Evolutionary conservation across 1,284 basidiomycete species (phyloP).

Genomic region (Golubevia pallescens): DNA sequence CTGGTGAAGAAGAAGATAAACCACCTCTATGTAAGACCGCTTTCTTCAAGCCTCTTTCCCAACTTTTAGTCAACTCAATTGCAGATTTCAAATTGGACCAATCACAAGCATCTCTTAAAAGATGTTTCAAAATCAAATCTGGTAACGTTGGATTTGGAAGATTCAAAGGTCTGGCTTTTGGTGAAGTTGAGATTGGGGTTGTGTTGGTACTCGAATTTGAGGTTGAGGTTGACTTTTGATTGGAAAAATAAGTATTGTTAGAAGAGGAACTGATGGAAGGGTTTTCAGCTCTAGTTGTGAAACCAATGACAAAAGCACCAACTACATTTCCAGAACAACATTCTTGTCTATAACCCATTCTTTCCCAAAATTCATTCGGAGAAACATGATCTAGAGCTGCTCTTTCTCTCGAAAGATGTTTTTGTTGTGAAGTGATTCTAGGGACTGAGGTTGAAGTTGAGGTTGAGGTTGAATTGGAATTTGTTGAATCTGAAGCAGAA

Average conservation of each 20-base stretch:
- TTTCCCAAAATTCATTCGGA: slow-evolving; percentile 56
- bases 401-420: slow-evolving; percentile 37
- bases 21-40: slow-evolving; percentile 41
- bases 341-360: slow-evolving; percentile 60
- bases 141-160: slow-evolving; percentile 36
- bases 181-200: too few relatives aligned
- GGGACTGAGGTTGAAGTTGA: slow-evolving; percentile 3
- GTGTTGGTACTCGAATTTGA: too few relatives aligned
- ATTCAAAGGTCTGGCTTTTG: slow-evolving; percentile 21
- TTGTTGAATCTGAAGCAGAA: too few relatives aligned
- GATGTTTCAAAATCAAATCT: slow-evolving; percentile 37
- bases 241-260: too few relatives aligned
- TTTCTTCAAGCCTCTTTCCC: slow-evolving; percentile 30
- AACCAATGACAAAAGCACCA: slow-evolving; percentile 48
- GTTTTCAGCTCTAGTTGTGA: slow-evolving; percentile 15
- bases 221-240: not conserved
- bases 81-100: slow-evolving; percentile 29
- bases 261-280: too few relatives aligned
- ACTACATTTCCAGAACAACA: slow-evolving; percentile 59
- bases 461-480: not conserved
- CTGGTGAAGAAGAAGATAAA: not conserved
- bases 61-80: slow-evolving; percentile 24
- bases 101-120: slow-evolving; percentile 50
- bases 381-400: slow-evolving; percentile 39
- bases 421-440: slow-evolving; percentile 16